phyloP scores from a whole-genome alignment of 768 basidiomycete genomes.

The Sporobolomyces pararoseus region DNA sequence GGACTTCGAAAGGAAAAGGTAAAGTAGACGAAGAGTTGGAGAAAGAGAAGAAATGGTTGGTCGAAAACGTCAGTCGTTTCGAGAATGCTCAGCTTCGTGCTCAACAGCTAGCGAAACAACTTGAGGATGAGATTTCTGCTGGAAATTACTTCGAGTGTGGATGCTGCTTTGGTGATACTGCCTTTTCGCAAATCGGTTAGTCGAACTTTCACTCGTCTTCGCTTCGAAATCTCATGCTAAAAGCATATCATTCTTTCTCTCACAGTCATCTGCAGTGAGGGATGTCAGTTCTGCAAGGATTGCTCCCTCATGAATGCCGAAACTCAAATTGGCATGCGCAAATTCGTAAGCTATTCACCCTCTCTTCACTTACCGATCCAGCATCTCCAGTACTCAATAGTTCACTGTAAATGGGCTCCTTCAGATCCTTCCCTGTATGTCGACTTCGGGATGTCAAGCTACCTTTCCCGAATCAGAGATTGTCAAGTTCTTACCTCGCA shows the following conservation, averaged over 20 bases:
- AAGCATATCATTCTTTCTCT: background rate
- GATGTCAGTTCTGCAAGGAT: conserved; percentile 43
- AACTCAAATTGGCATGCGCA: conserved; percentile 36
- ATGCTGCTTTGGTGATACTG: conserved; percentile 42
- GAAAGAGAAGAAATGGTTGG: conserved; percentile 12
- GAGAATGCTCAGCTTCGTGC: conserved; percentile 7
- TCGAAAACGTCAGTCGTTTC: background rate
- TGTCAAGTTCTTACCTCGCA: conserved; percentile 23
- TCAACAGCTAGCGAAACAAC: background rate
- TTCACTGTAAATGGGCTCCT: background rate
- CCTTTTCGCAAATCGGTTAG: conserved; percentile 25
- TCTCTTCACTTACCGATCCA: background rate
- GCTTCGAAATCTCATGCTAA: too few relatives aligned
- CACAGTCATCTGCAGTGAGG: conserved; percentile 35
- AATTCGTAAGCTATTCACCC: conserved; percentile 23
- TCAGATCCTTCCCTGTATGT: conserved; percentile 43
- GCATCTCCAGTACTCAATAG: background rate
- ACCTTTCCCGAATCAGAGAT: conserved; percentile 33
- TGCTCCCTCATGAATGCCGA: conserved; percentile 37
- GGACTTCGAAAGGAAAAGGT: conserved; percentile 17
- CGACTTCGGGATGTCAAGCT: conserved; percentile 37
- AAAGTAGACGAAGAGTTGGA: conserved; percentile 12
- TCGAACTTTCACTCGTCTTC: background rate
- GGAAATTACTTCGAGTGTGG: conserved; percentile 43
- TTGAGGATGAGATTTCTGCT: conserved; percentile 27